Conservation (phyloP, 2,329 filamentous ascomycete species). For the Aspergillus ruber region DNA sequence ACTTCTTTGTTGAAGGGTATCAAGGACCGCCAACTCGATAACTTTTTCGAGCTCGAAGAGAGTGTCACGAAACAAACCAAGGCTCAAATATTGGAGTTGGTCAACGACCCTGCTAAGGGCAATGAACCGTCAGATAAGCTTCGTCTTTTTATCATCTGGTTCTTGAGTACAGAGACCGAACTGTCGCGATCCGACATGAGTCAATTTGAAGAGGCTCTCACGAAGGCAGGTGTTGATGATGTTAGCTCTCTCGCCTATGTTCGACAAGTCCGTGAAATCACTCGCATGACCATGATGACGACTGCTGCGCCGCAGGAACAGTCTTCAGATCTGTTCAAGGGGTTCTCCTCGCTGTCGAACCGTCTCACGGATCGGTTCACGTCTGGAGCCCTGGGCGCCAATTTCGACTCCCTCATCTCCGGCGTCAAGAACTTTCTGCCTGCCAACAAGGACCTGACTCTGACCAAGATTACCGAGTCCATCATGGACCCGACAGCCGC, state of each 20-base stretch:
- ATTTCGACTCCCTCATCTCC: constrained; percentile 89
- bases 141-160: constrained; percentile 94
- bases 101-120: constrained; percentile 76
- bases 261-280: constrained; percentile 85
- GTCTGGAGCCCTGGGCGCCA: constrained; percentile 76
- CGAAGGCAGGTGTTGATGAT: constrained; percentile 64
- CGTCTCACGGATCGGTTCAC: constrained; percentile 91
- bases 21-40: constrained; percentile 90
- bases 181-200: constrained; percentile 75
- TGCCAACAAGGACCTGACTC: constrained; percentile 85
- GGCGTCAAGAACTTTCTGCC: constrained; percentile 99
- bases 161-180: constrained; percentile 86
- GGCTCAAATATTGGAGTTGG: constrained; percentile 76
- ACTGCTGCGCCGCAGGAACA: constrained; percentile 63
- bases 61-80: constrained; percentile 87
- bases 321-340: constrained; percentile 72
- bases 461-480: constrained; percentile 96
- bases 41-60: constrained; percentile 93
- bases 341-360: constrained; percentile 85
- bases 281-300: constrained; percentile 96
- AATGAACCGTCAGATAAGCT: constrained; percentile 82
- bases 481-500: constrained; percentile 94
- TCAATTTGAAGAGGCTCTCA: constrained; percentile 77
- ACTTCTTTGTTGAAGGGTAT: constrained; percentile 75
- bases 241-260: constrained; percentile 76